Percentiles rank a stretch among this genome's conserved stretches.
These are phyloP conservation scores for Komagataella mondaviorum DNA, from an alignment of 805 yeast species.

Conservation along the genomic window DNA sequence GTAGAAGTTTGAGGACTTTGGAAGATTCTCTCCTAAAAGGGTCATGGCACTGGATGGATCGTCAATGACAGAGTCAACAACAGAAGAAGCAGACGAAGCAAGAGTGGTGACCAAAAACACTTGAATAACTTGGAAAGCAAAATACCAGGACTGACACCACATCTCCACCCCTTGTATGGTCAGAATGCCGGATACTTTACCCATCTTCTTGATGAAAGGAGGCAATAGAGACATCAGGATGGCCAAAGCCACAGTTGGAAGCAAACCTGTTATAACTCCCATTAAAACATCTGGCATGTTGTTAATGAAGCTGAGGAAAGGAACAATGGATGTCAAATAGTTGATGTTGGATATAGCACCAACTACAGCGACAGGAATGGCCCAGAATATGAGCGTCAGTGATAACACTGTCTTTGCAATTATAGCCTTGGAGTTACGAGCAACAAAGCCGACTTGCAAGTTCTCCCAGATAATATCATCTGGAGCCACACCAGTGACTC, in stretches of 20 bases:
- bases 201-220: conserved; percentile 65
- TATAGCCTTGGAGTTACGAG: conserved; percentile 41
- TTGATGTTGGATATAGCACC: conserved; percentile 86
- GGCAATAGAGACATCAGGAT: conserved; percentile 82
- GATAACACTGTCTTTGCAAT: conserved; percentile 55
- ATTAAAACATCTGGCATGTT: conserved; percentile 55
- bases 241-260: conserved; percentile 75
- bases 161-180: conserved; percentile 62
- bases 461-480: conserved; percentile 81
- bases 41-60: conserved; percentile 62
- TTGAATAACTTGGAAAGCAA: conserved; percentile 61
- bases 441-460: conserved; percentile 39
- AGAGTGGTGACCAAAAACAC: conserved; percentile 60
- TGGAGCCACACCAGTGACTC: conserved; percentile 57
- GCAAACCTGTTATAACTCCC: conserved; percentile 79
- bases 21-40: conserved; percentile 63
- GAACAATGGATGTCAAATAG: conserved; percentile 55
- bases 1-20: conserved; percentile 86
- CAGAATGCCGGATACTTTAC: conserved; percentile 58
- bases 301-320: conserved; percentile 62
- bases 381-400: conserved; percentile 75
- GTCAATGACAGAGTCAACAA: conserved; percentile 46
- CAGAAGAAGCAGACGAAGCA: conserved; percentile 59
- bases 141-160: conserved; percentile 82
- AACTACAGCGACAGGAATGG: conserved; percentile 95